Evolutionary conservation across 2,329 filamentous ascomycete species (phyloP).

Genomic region (Penicillium sp.): DNA sequence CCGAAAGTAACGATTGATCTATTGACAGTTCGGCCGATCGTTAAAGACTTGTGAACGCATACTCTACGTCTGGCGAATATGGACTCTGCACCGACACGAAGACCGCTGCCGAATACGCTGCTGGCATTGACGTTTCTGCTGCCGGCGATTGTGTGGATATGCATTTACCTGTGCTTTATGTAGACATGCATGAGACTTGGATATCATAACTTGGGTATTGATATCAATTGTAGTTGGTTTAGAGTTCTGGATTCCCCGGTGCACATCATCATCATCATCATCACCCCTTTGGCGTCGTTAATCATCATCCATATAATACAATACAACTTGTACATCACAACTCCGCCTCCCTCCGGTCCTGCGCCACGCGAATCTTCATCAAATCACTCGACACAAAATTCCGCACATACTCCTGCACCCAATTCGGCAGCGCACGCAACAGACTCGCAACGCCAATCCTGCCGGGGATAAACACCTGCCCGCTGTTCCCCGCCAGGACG

Average conservation of each 20-base stretch:
- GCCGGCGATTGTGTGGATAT: constrained; percentile 12
- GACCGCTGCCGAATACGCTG: constrained; percentile 1
- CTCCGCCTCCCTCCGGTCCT: not conserved
- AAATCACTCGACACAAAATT: constrained; percentile 23
- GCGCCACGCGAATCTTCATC: constrained; percentile 19
- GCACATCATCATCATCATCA: too few relatives aligned
- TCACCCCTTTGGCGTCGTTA: too few relatives aligned
- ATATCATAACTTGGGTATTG: too few relatives aligned
- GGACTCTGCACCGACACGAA: constrained; percentile 1
- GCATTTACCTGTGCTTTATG: constrained; percentile 15
- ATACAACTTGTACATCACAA: not conserved
- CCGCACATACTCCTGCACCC: constrained; percentile 44
- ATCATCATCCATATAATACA: too few relatives aligned
- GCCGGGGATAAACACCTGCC: constrained; percentile 46
- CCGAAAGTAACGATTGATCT: too few relatives aligned
- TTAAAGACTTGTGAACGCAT: too few relatives aligned
- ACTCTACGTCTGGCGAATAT: not conserved
- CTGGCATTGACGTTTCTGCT: constrained; percentile 9
- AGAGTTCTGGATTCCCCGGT: too few relatives aligned
- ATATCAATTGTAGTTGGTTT: too few relatives aligned
- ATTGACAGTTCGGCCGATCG: too few relatives aligned
- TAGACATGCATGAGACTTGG: too few relatives aligned
- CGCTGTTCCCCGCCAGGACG: constrained; percentile 47
- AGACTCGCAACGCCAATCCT: constrained; percentile 24
- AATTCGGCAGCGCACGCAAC: constrained; percentile 37